Base-by-base conservation (phyloP, 306 rosid species). In the Pyrus communis region DNA sequence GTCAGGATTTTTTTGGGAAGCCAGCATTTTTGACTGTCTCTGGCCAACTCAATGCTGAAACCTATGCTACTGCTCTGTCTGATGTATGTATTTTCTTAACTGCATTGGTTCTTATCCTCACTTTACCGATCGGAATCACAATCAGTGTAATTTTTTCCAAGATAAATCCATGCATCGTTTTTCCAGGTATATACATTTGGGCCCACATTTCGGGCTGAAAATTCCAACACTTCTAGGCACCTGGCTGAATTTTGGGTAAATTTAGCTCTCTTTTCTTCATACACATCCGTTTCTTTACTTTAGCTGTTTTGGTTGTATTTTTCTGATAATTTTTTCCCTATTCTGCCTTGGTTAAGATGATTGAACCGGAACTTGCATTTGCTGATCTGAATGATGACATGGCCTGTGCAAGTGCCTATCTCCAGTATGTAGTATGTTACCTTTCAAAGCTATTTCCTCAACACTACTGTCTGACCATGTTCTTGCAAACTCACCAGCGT, bases 401-500 rank as follows among this genome's bases (percentile, higher is more conserved):
- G 97, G 93, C 97, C 76, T 95, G 97, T 83, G 98, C 97, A 78
- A 86, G 97, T 87, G 93, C 98, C 81, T 95, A 92, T 92, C 96
- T 92, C 82, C 97, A 92, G 91, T 95, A 86, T 12, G 97, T 95
- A 85, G 98, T 95, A 95, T 74, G 97, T 88, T 85, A 71, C 82
- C 84, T 81, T 82, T 77, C 83, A 70, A 74, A 69, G 43, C 84
- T 81, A 66, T 64, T 76, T 69, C 64, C 61, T 88, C 54, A 42
- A 27, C 62, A 49, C 40, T 30, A 13, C 62, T 71, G 43, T 71
- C 63, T 70, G 62, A 80, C 66, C 19, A 25, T 73, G 15, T 76
- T 82, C 30, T 73, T 82, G 74, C 62, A 52, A 71, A 75, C 55
- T 76, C 69, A 61, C 59, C 43, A 66, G 65, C 42, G 6, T 72